phyloP scores from a whole-genome alignment of 2,329 filamentous ascomycete species.

The Penicillium sp. region DNA sequence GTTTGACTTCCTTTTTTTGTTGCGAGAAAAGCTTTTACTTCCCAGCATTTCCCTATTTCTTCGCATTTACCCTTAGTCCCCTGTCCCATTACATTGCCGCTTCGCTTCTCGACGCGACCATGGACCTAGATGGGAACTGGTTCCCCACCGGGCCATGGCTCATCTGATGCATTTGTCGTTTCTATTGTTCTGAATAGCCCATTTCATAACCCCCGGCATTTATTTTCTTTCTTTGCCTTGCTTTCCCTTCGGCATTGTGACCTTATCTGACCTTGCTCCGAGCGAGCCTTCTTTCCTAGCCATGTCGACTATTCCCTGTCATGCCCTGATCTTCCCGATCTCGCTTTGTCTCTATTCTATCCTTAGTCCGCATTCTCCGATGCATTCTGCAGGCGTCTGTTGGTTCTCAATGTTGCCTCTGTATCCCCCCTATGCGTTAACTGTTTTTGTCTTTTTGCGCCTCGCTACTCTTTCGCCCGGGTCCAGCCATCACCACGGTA shows the following conservation, averaged over 20 bases:
- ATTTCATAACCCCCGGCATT: slow-evolving; percentile 10
- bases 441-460: slow-evolving; percentile 21
- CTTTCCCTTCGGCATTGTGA: slow-evolving; percentile 10
- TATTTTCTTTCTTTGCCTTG: slow-evolving; percentile 12
- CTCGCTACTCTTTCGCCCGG: slow-evolving; percentile 14
- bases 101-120: slow-evolving; percentile 16
- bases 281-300: slow-evolving; percentile 22
- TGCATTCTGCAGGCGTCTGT: slow-evolving; percentile 43
- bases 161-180: slow-evolving; percentile 21
- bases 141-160: slow-evolving; percentile 15
- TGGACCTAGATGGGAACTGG: slow-evolving; percentile 23
- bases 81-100: slow-evolving; percentile 7
- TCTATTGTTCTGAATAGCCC: slow-evolving; percentile 8
- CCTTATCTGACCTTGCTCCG: slow-evolving; percentile 19
- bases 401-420: slow-evolving; percentile 20
- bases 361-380: slow-evolving; percentile 24
- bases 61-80: neutral
- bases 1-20: slow-evolving; percentile 15
- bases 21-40: slow-evolving; percentile 24
- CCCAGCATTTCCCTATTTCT: slow-evolving; percentile 15
- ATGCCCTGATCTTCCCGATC: slow-evolving; percentile 22
- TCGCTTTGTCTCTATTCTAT: slow-evolving; percentile 11
- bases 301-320: slow-evolving; percentile 23
- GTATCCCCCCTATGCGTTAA: slow-evolving; percentile 15
- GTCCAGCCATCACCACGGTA: neutral